These are phyloP conservation scores for Suillus ampliporus DNA, from an alignment of 768 basidiomycete genomes.

Conservation along the genomic window DNA sequence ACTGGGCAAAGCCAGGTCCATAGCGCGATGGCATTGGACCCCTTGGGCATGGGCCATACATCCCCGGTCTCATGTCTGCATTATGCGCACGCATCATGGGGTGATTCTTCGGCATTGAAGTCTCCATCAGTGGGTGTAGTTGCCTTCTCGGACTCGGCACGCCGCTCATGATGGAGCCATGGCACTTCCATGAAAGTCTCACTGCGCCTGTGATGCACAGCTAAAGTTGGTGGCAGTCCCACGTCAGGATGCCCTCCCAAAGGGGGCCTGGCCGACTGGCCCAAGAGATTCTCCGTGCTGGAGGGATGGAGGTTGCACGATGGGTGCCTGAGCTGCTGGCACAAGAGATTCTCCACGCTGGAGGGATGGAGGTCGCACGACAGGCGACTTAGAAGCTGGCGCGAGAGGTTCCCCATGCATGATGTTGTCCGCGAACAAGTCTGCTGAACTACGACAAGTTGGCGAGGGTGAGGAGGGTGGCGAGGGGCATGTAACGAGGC, in stretches of 20 bases:
- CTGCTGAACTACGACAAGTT: not conserved
- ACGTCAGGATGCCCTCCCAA: no score
- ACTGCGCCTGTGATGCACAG: not conserved
- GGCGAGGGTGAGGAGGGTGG: no score
- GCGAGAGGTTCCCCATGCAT: no score
- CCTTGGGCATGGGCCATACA: not conserved
- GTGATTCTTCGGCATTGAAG: not conserved
- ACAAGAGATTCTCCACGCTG: not conserved
- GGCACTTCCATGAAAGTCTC: not conserved
- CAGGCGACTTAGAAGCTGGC: not conserved
- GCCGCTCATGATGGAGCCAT: not conserved
- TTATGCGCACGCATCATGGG: not conserved
- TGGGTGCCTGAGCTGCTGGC: not conserved
- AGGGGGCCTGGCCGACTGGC: no score
- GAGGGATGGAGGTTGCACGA: not conserved
- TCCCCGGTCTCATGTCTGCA: not conserved
- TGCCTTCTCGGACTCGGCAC: not conserved
- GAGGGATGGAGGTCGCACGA: not conserved
- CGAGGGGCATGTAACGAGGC: not conserved
- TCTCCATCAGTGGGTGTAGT: not conserved
- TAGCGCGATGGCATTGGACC: not conserved
- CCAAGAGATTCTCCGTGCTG: not conserved
- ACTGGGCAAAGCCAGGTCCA: not conserved
- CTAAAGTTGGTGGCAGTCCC: no score
- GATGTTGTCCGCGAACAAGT: no score